Conservation (phyloP, 345 rosid species). For the Limnanthes douglasii region DNA sequence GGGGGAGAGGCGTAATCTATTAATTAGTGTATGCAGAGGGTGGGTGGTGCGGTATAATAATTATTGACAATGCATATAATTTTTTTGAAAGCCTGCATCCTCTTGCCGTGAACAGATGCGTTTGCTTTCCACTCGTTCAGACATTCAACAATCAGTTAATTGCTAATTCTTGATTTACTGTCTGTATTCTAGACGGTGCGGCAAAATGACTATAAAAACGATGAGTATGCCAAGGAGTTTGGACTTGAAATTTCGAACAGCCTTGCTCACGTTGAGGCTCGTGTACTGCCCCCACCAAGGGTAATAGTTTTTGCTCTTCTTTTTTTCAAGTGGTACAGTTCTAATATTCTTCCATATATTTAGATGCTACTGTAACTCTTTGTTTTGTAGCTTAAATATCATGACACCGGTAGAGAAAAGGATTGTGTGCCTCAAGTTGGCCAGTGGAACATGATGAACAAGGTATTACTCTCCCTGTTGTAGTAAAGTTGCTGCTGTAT, state of each 20-base stretch:
- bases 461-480: constrained; percentile 10
- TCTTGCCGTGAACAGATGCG: too few species aligned
- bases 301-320: constrained; percentile 3
- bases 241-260: constrained; percentile 19
- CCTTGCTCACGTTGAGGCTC: constrained; percentile 22
- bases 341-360: not conserved
- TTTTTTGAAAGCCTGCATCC: too few species aligned
- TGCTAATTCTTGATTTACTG: not conserved
- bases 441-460: constrained; percentile 37
- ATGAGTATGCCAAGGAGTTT: constrained; percentile 22
- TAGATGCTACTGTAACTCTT: not conserved
- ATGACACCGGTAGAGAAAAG: constrained; percentile 22
- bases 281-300: constrained; percentile 32
- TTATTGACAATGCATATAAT: too few species aligned
- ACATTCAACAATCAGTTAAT: too few species aligned
- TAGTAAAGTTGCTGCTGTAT: not conserved
- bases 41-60: too few species aligned
- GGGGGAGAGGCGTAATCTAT: too few species aligned
- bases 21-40: too few species aligned
- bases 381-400: constrained; percentile 19
- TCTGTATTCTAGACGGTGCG: constrained; percentile 12
- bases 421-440: constrained; percentile 26
- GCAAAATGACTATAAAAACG: constrained; percentile 14
- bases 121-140: too few species aligned
- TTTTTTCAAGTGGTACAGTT: not conserved